Evolutionary conservation across 768 basidiomycete genomes (phyloP).

Genomic region (Tephrocybe rancida): DNA sequence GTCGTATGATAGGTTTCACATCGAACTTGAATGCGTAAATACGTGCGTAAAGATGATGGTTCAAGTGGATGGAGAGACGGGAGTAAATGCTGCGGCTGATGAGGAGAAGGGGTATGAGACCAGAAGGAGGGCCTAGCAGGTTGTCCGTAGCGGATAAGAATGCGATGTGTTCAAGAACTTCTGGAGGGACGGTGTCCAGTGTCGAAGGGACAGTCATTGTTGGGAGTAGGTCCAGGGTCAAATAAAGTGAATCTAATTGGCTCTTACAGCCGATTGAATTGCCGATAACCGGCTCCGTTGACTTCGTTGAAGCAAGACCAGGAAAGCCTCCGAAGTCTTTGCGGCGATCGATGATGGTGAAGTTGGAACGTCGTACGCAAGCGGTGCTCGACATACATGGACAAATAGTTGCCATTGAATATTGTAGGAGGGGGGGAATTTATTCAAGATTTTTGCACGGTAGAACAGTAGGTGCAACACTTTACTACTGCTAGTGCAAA

Average conservation of each 20-base stretch:
- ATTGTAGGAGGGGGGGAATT: too few species aligned
- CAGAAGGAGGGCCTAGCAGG: constrained; percentile 63
- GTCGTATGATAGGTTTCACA: constrained; percentile 44
- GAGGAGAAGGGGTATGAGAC: constrained; percentile 56
- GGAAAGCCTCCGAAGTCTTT: neutral
- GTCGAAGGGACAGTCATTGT: constrained; percentile 27
- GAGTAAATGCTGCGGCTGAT: constrained; percentile 50
- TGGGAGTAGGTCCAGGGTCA: constrained; percentile 5
- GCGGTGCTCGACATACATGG: too few species aligned
- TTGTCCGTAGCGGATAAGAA: constrained; percentile 56
- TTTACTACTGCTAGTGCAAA: too few species aligned
- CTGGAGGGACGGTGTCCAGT: constrained; percentile 64
- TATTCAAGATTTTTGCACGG: too few species aligned
- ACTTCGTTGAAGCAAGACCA: too few species aligned
- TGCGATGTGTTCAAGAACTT: constrained; percentile 81
- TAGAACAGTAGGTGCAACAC: too few species aligned
- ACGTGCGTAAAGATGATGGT: constrained; percentile 72
- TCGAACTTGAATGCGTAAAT: constrained; percentile 77
- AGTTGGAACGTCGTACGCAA: neutral
- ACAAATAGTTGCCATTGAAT: too few species aligned
- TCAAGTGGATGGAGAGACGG: constrained; percentile 51
- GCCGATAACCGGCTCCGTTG: constrained; percentile 13
- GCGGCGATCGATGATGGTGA: too few species aligned
- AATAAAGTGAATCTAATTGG: constrained; percentile 11
- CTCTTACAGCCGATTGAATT: neutral